Evolutionary conservation across 2,329 filamentous ascomycete species (phyloP), one percentile per base, ranked within the genome.

Genomic region (Allantophomopsis lycopodina): DNA sequence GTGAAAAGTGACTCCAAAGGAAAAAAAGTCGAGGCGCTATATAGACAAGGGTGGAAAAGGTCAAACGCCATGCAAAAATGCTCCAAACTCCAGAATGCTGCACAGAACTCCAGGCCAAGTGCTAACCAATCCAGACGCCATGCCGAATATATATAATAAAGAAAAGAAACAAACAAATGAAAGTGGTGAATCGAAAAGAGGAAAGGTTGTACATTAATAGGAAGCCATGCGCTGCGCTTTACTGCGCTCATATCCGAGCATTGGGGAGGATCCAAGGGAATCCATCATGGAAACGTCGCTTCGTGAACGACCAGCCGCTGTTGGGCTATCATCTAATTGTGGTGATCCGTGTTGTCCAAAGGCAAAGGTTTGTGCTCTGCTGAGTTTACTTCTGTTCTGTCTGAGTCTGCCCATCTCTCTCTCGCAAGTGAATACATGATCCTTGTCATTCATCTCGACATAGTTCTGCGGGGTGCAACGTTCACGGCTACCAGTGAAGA

Each of bases 401-500:
- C 93, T 89, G 52, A 98, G 76, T 57, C 87, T 88, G 53, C 87
- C 86, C 68, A 98, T 80, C 53, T 94, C 89, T 50, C 86, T 83
- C 65, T 98, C 91, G 58, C 91, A 96, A 34, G 88, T 91, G 53
- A 79, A 79, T 51, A 86, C 83, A 61, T 98, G 88, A 57, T 89
- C 85, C 56, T 89, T 83, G 48, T 83, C 85, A 48, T 79, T 83
- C 91, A 98, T 98, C 61, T 91, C 87, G 43, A 98, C 85, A 56
- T 98, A 98, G 56, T 89, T 87, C 53, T 94, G 88, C 16, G 91
- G 91, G 52, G 79, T 91, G 68, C 91, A 98, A 44, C 88, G 78
- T 36, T 71, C 64, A 39, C 79, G 78, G 58, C 94, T 78, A 47
- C 84, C 69, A 17, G 73, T 66, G 59, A 89, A 98, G 68, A 98